Base-by-base conservation (phyloP, 2,329 filamentous ascomycete genomes). In the Rhinocladiella similis region DNA sequence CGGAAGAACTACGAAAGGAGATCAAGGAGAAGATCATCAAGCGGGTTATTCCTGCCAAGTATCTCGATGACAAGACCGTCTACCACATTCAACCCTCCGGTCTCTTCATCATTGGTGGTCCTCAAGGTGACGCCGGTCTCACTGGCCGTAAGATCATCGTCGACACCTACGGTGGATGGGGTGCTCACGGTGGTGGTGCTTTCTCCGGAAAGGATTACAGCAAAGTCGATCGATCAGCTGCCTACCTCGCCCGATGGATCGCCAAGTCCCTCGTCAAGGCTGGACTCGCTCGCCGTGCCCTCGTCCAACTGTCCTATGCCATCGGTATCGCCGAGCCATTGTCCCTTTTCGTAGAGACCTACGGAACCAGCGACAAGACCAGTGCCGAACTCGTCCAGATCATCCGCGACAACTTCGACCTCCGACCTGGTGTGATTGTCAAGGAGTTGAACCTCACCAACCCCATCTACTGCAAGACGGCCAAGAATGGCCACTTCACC, bases 161-260 rank as follows among this genome's bases (percentile, higher is more conserved):
- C 75, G 94, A 99, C 82, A 97, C 94, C 77, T 99, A 99, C 82
- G 94, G 94, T 83, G 94, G 94, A 72, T 97, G 94, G 94, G 94
- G 94, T 81, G 94, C 94, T 69, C 94, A 99, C 84, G 94, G 94
- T 84, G 94, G 94, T 83, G 94, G 94, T 88, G 94, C 94, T 77
- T 99, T 99, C 89, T 97, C 94, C 71, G 94, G 94, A 72, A 99
- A 99, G 88, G 94, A 99, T 78, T 99, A 97, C 87, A 97, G 91
- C 85, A 99, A 99, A 86, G 94, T 99, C 79, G 94, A 99, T 76
- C 90, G 94, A 70, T 97, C 94, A 52, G 94, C 94, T 66, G 94
- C 94, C 72, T 99, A 99, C 82, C 87, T 97, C 68, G 92, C 85
- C 68, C 91, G 94, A 75, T 99, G 94, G 94, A 92, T 99, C 76